phyloP scores from a whole-genome alignment of 805 yeast genomes.

The Candida nemodendra region DNA sequence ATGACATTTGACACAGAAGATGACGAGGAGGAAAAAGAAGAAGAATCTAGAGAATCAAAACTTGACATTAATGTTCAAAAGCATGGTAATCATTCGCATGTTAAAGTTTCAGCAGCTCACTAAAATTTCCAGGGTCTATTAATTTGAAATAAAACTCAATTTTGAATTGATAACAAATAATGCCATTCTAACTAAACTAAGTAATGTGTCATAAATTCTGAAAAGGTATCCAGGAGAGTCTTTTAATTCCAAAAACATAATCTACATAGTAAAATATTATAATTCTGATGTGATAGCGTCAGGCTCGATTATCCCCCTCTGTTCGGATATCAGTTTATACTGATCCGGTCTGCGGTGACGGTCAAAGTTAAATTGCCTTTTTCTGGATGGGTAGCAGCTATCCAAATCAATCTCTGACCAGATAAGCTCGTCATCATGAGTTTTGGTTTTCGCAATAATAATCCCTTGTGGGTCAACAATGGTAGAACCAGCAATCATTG shows the following conservation, averaged over 20 bases:
- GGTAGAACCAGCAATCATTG: conserved; percentile 35
- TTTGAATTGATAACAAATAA: no score
- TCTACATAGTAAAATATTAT: no score
- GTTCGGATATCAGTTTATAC: conserved; percentile 27
- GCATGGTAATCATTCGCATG: conserved; percentile 4
- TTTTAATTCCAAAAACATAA: no score
- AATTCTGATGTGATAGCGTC: conserved; percentile 8
- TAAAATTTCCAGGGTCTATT: no score
- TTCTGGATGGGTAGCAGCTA: conserved; percentile 33
- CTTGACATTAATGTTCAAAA: not conserved
- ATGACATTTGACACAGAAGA: conserved; percentile 5
- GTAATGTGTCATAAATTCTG: no score
- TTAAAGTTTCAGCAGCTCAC: no score
- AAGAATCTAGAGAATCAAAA: not conserved
- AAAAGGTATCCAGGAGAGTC: no score
- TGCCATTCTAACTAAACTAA: no score
- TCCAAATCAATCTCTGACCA: conserved; percentile 36
- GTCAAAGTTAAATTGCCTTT: conserved; percentile 35
- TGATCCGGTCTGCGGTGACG: conserved; percentile 38
- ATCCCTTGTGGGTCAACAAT: conserved; percentile 38
- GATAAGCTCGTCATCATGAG: conserved; percentile 35
- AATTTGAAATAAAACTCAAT: no score
- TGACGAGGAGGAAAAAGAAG: conserved; percentile 1
- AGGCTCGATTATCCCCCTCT: conserved; percentile 27
- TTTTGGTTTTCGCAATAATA: conserved; percentile 35